Evolutionary conservation across 2,329 filamentous ascomycete genomes (phyloP).

Genomic region (Fusarium torreyae): DNA sequence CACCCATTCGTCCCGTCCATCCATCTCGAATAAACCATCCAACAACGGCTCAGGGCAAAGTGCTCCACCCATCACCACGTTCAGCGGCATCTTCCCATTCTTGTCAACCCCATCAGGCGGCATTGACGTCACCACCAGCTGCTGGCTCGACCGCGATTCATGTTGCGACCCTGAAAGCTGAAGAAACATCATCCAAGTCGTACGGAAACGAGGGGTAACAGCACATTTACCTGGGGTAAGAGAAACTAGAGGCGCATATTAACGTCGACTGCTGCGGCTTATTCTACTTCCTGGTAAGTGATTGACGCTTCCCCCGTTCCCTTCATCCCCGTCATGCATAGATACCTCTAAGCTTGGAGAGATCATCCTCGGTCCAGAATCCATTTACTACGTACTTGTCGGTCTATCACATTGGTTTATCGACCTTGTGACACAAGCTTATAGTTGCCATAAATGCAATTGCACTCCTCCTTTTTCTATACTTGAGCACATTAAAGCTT

Average conservation of each 20-base stretch:
- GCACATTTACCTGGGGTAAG: constrained; percentile 29
- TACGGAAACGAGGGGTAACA: constrained; percentile 32
- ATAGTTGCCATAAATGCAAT: constrained; percentile 8
- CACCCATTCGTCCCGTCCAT: constrained; percentile 28
- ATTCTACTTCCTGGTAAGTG: constrained; percentile 39
- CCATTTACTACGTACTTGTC: constrained; percentile 11
- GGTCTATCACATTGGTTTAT: constrained; percentile 17
- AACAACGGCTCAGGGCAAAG: constrained; percentile 17
- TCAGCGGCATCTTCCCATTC: constrained; percentile 30
- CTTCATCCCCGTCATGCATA: constrained; percentile 17
- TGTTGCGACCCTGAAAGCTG: constrained; percentile 25
- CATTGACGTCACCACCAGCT: constrained; percentile 48
- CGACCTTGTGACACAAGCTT: constrained; percentile 30
- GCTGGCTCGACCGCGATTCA: constrained; percentile 26
- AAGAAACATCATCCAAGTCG: constrained; percentile 27
- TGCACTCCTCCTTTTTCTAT: constrained; percentile 18
- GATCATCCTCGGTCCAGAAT: constrained; percentile 19
- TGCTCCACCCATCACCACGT: constrained; percentile 32
- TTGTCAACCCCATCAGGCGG: constrained; percentile 46
- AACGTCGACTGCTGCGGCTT: constrained; percentile 41
- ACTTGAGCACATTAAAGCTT: constrained; percentile 3
- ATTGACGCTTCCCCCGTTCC: constrained; percentile 18
- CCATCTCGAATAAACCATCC: constrained; percentile 26
- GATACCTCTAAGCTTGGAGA: constrained; percentile 23
- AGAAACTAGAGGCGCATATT: constrained; percentile 29